phyloP scores from a whole-genome alignment of 2,329 filamentous ascomycete genomes.

The Colletotrichum musae region DNA sequence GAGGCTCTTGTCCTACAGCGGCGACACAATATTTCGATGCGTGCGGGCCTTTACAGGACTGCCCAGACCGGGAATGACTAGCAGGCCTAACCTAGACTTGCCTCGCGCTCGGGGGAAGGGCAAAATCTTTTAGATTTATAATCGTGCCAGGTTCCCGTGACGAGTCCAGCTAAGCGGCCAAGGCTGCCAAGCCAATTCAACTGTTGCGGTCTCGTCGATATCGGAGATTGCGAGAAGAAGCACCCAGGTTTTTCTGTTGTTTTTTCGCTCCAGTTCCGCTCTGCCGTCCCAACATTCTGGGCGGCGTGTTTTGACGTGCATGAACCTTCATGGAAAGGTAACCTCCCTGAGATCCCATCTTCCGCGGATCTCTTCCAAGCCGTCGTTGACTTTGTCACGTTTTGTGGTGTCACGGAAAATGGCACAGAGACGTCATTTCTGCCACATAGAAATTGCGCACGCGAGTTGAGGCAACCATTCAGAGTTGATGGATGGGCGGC shows the following conservation, averaged over 20 bases:
- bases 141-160: neutral
- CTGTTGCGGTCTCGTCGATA: neutral
- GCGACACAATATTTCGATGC: neutral
- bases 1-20: neutral
- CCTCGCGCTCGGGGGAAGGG: neutral
- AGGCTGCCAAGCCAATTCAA: constrained; percentile 21
- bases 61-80: neutral
- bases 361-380: neutral
- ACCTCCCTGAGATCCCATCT: neutral
- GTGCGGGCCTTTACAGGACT: neutral
- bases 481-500: neutral
- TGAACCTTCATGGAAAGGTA: neutral
- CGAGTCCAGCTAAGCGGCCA: neutral
- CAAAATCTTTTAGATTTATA: constrained; percentile 4
- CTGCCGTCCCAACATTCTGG: neutral
- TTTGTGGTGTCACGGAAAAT: constrained; percentile 21
- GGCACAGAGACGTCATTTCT: constrained; percentile 17
- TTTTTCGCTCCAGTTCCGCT: neutral
- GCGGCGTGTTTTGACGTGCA: constrained; percentile 16
- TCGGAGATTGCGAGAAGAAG: constrained; percentile 12
- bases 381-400: constrained; percentile 8
- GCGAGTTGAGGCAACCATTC: constrained; percentile 8
- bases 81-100: neutral
- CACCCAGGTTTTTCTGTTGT: neutral
- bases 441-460: neutral